These are phyloP conservation scores for Bolboschoenoplectus hybrid DNA, from an alignment of 202 grass and related monocot genomes.

Conservation along the genomic window DNA sequence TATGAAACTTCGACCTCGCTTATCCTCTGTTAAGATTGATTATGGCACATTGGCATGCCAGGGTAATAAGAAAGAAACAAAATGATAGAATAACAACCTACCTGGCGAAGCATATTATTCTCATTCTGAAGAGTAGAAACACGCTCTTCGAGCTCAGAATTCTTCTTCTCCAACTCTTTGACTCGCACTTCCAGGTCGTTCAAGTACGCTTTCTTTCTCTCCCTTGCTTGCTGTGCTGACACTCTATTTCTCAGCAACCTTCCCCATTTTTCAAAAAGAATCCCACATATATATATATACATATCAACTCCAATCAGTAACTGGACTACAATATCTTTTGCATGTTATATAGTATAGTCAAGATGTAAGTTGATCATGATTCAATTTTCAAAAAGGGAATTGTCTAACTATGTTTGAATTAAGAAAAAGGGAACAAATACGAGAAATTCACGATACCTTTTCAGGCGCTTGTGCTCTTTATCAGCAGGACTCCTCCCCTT, in stretches of 20 bases:
- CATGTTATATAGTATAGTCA: conserved; percentile 11
- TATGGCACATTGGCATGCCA: not conserved
- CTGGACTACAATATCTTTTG: not conserved
- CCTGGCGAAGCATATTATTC: conserved; percentile 98
- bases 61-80: not conserved
- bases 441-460: conserved; percentile 47
- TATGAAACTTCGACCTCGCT: not conserved
- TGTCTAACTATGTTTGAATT: not conserved
- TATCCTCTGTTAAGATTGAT: conserved; percentile 9
- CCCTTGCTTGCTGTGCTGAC: conserved; percentile 95
- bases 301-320: conserved; percentile 5
- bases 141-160: conserved; percentile 92
- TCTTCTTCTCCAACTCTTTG: conserved; percentile 85
- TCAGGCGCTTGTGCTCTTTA: conserved; percentile 99
- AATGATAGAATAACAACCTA: not conserved
- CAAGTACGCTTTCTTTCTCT: conserved; percentile 98
- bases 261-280: not conserved
- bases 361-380: not conserved
- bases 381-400: not conserved
- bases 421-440: not conserved
- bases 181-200: conserved; percentile 79
- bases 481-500: conserved; percentile 80
- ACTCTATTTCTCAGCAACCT: conserved; percentile 94
- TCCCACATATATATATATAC: not conserved
- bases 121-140: conserved; percentile 97